Evolutionary conservation across 805 yeast genomes (phyloP).

Genomic region (Candida stauntonica): DNA sequence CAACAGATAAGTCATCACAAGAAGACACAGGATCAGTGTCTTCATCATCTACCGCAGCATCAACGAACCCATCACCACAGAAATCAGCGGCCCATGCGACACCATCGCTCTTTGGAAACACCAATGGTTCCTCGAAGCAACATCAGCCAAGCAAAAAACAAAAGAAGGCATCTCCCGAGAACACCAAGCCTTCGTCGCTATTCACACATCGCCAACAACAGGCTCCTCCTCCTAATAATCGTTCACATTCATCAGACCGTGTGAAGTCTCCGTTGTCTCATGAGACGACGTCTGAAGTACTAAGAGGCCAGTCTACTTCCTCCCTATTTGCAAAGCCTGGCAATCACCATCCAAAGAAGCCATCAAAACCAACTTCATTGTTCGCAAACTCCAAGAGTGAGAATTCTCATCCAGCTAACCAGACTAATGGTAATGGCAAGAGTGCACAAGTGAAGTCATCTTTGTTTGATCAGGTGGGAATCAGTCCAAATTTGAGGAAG

Average conservation of each 20-base stretch:
- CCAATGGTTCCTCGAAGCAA: background rate
- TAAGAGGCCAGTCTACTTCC: conserved; percentile 7
- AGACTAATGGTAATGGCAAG: too few species aligned
- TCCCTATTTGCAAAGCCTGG: conserved; percentile 6
- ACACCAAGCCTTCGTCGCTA: conserved; percentile 2
- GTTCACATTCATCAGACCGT: conserved; percentile 12
- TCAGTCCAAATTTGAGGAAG: conserved; percentile 22
- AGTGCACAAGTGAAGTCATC: conserved; percentile 3
- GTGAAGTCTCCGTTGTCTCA: conserved; percentile 25
- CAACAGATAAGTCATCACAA: conserved; percentile 15
- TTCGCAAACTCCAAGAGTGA: conserved; percentile 5
- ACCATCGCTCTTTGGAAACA: conserved; percentile 12
- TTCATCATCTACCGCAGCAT: background rate
- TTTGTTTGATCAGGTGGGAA: conserved; percentile 25
- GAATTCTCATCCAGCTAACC: too few species aligned
- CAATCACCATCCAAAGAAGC: conserved; percentile 5
- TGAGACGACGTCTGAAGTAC: conserved; percentile 17
- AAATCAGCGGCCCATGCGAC: too few species aligned
- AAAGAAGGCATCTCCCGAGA: conserved; percentile 1
- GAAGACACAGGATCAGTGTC: background rate
- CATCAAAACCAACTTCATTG: conserved; percentile 4
- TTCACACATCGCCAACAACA: conserved; percentile 5
- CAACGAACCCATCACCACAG: background rate
- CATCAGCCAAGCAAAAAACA: background rate
- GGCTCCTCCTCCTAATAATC: conserved; percentile 3